phyloP scores from a whole-genome alignment of 2,329 filamentous ascomycete species.

The Sporothrix variecibatus region DNA sequence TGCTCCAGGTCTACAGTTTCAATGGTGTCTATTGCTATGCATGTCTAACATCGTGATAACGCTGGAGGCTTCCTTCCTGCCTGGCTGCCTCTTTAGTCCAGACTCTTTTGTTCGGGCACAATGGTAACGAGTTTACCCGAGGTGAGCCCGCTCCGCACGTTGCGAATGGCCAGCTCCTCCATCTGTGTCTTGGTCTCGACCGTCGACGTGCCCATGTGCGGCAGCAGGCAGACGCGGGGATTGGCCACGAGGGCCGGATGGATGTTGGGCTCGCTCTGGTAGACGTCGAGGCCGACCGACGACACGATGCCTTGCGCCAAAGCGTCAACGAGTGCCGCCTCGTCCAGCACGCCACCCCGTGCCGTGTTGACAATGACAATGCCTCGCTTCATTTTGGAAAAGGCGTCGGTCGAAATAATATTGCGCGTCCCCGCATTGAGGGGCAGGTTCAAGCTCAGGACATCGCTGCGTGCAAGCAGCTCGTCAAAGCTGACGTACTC shows the following conservation, averaged over 20 bases:
- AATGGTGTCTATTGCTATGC: too few relatives aligned
- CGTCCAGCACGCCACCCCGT: slow-evolving; percentile 57
- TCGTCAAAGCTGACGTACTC: slow-evolving; percentile 59
- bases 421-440: slow-evolving; percentile 48
- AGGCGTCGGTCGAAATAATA: slow-evolving; percentile 53
- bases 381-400: slow-evolving; percentile 57
- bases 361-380: slow-evolving; percentile 58
- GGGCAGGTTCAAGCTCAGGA: slow-evolving; percentile 56
- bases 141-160: slow-evolving; percentile 18
- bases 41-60: neutral
- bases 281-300: slow-evolving; percentile 58
- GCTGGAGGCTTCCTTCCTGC: too few relatives aligned
- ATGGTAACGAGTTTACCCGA: slow-evolving; percentile 15
- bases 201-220: slow-evolving; percentile 69
- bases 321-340: slow-evolving; percentile 55
- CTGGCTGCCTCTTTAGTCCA: neutral
- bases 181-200: slow-evolving; percentile 44
- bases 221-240: slow-evolving; percentile 62
- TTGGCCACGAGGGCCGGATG: slow-evolving; percentile 62
- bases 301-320: slow-evolving; percentile 56
- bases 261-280: slow-evolving; percentile 60
- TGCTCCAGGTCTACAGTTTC: too few relatives aligned
- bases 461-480: slow-evolving; percentile 54
- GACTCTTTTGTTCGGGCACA: slow-evolving; percentile 22
- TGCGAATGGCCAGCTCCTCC: slow-evolving; percentile 22